A percentile compares a stretch with the other conserved stretches of the same genome.
These are phyloP conservation scores for Pichia rugopelliculosa DNA, from an alignment of 805 yeast species.

Conservation along the genomic window DNA sequence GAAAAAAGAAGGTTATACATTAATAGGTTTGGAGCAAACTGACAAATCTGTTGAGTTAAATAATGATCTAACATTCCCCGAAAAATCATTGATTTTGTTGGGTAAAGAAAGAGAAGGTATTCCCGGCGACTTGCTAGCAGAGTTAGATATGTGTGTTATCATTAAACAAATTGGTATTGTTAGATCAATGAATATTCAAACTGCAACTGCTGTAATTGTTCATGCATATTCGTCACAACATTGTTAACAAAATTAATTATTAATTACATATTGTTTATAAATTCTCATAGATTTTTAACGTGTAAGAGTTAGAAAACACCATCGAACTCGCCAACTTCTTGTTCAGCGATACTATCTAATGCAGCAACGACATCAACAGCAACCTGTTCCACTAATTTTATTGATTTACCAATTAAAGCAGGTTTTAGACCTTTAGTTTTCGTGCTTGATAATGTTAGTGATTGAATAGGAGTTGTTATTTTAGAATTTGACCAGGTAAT, in stretches of 20 bases:
- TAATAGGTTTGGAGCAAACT: conserved; percentile 90
- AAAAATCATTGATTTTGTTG: conserved; percentile 65
- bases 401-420: conserved; percentile 41
- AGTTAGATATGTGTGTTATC: conserved; percentile 80
- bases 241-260: conserved; percentile 28
- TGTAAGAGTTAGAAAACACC: conserved; percentile 15
- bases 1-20: conserved; percentile 70
- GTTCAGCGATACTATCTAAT: conserved; percentile 40
- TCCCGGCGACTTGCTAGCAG: conserved; percentile 76
- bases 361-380: conserved; percentile 60
- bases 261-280: not conserved
- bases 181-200: conserved; percentile 93
- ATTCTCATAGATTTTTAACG: not conserved
- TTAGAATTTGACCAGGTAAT: conserved; percentile 63
- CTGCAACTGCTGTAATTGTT: conserved; percentile 91
- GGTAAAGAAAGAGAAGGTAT: conserved; percentile 91
- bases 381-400: conserved; percentile 49
- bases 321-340: conserved; percentile 29
- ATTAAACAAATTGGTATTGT: conserved; percentile 89
- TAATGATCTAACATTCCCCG: conserved; percentile 61
- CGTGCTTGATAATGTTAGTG: conserved; percentile 48
- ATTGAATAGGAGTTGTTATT: conserved; percentile 66
- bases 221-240: conserved; percentile 79
- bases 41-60: conserved; percentile 74
- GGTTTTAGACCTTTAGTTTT: conserved; percentile 51